Conservation (phyloP, 768 basidiomycete species). For the Psilocybe azurescens region DNA sequence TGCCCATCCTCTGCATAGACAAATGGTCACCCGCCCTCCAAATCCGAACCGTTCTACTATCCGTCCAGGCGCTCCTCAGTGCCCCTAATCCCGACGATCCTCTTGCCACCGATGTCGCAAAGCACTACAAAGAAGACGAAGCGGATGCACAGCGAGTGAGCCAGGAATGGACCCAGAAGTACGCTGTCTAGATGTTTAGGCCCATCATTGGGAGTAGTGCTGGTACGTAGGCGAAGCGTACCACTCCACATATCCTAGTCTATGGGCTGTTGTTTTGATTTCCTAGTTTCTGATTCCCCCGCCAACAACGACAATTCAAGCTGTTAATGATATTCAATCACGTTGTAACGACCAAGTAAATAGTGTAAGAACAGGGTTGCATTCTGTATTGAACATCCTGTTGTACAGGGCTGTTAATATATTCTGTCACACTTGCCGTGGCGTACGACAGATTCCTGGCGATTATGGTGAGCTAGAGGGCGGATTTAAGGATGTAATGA, state of each 20-base stretch:
- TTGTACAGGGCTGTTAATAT: not conserved
- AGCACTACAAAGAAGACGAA: conserved; percentile 99
- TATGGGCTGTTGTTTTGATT: not conserved
- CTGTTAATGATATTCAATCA: not conserved
- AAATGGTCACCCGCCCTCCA: conserved; percentile 99
- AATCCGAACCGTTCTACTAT: conserved; percentile 96
- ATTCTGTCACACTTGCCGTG: no score
- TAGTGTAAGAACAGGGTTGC: not conserved
- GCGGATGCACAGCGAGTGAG: conserved; percentile 91
- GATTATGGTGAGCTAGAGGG: no score
- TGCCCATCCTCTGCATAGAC: conserved; percentile 51
- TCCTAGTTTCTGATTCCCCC: not conserved
- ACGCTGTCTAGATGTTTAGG: conserved; percentile 50
- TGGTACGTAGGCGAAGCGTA: not conserved
- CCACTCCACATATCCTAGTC: not conserved
- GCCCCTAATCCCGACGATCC: conserved; percentile 98
- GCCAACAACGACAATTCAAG: not conserved
- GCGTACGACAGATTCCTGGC: no score
- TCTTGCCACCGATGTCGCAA: conserved; percentile 92
- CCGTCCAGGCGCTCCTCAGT: conserved; percentile 94
- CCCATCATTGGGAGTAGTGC: not conserved
- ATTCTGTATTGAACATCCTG: not conserved
- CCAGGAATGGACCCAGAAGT: conserved; percentile 94
- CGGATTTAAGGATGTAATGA: no score
- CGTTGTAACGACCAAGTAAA: not conserved